These are phyloP conservation scores for Elsinoe fawcettii DNA, from an alignment of 2,329 filamentous ascomycete genomes.

Conservation along the genomic window DNA sequence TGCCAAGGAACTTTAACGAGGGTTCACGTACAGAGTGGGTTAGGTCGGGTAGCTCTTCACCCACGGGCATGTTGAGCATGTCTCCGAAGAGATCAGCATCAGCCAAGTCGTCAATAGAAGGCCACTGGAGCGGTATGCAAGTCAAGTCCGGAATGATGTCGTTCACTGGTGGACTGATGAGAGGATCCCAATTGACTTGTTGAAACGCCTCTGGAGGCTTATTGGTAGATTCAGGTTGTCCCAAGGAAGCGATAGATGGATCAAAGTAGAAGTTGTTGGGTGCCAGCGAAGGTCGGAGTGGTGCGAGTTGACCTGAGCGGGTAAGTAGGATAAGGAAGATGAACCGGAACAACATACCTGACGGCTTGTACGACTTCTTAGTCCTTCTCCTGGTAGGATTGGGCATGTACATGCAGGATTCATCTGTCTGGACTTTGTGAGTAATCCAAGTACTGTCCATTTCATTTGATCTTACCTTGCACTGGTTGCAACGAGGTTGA, in stretches of 20 bases:
- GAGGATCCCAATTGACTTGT: neutral
- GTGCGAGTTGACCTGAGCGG: neutral
- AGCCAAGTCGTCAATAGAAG: neutral
- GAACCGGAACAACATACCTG: neutral
- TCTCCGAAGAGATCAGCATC: neutral
- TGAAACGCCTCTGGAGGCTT: neutral
- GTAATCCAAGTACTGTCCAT: neutral
- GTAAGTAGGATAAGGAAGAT: neutral
- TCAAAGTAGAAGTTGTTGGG: conserved; percentile 5
- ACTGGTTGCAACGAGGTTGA: conserved; percentile 1
- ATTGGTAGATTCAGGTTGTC: neutral
- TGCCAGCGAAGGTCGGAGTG: neutral
- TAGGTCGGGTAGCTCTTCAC: neutral
- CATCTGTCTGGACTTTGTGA: neutral
- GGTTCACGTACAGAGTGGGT: neutral
- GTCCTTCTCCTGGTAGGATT: neutral
- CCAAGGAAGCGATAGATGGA: neutral
- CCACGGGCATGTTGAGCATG: neutral
- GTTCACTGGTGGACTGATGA: neutral
- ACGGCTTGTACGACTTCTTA: neutral
- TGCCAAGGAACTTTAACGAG: neutral
- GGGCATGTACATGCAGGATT: conserved; percentile 6
- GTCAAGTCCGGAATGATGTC: neutral
- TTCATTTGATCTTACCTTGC: neutral
- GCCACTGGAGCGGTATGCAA: neutral